Base-by-base conservation (phyloP, 176 grass and related monocot genomes). In the Bolboschoenus planiculmis region DNA sequence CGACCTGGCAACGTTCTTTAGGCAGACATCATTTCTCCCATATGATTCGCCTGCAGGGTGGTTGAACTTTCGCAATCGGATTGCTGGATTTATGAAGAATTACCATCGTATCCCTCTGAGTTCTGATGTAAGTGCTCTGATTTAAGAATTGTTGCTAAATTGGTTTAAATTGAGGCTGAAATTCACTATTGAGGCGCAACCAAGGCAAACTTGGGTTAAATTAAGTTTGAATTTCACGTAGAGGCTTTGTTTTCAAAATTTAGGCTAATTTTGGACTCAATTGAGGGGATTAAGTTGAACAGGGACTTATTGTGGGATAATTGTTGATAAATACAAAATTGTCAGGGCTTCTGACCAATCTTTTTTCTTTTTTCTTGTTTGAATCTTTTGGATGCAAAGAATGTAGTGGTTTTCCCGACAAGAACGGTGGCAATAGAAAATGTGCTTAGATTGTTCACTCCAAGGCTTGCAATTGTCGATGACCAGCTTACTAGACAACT, bases 81-180 rank as follows among this genome's bases (percentile, higher is more conserved):
- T 99, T 86, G 91, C 96, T 82, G 89, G 90, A 79, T 95, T 91
- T 88, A 99, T 99, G 96, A 99, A 99, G 86, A 93, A 91, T 85
- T 99, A 99, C 79, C 90, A 99, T 86, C 92, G 89, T 65, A 90
- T 99, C 83, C 96, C 96, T 56, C 83, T 99, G 79, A 86, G 68
- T 89, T 81, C 89, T 78, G 87, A 99, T 89, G 96, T 99, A 90
- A 91, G 92, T 55, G 39, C 7, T 78, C 43, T 67, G 4, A 36
- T 47, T 42, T 15, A 55, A 26, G 14, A 51, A 31, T 24, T 76
- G 26, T 51, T 24, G 26, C 51, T 76, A 53, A 51, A 50, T 50
- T 75, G 43, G 44, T 50, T 76, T 76, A 51, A 31, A 76, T 70
- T 76, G 44, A 30, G 24, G 43, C 72, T 51, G 24, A 76, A 76